A percentile compares a stretch with the other conserved stretches of the same genome.
phyloP scores from a whole-genome alignment of 768 basidiomycete species.

The Tricholoma saponaceum region DNA sequence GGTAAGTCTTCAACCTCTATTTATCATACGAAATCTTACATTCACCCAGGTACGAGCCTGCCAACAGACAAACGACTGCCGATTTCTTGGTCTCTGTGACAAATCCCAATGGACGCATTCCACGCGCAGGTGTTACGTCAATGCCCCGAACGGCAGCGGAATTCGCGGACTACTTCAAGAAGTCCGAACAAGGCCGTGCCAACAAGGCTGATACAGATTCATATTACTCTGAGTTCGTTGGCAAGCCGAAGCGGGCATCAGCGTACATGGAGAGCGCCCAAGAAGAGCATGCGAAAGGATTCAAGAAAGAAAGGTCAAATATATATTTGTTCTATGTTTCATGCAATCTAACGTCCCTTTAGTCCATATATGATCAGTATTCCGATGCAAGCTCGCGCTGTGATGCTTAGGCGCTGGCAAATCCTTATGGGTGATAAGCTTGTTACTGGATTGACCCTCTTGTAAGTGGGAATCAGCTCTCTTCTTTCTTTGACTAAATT shows the following conservation, averaged over 20 bases:
- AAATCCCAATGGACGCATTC: constrained; percentile 53
- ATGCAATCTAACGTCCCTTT: not conserved
- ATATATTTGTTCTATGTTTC: not conserved
- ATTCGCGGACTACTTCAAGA: constrained; percentile 46
- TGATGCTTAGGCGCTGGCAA: constrained; percentile 41
- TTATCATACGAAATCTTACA: not conserved
- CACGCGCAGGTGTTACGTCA: constrained; percentile 36
- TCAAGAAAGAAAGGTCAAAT: constrained; percentile 29
- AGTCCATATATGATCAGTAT: constrained; percentile 44
- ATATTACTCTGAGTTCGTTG: constrained; percentile 42
- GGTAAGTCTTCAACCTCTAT: constrained; percentile 14
- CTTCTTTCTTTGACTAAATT: not conserved
- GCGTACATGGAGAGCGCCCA: constrained; percentile 45
- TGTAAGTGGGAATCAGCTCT: constrained; percentile 22
- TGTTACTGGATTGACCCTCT: constrained; percentile 29
- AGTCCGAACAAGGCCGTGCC: constrained; percentile 31
- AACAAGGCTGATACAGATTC: constrained; percentile 45
- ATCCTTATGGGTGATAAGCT: constrained; percentile 38
- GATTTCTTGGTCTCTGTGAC: constrained; percentile 64
- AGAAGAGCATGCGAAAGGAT: constrained; percentile 46
- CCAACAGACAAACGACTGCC: constrained; percentile 59
- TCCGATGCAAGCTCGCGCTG: constrained; percentile 38
- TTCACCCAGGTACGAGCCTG: constrained; percentile 49
- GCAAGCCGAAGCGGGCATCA: constrained; percentile 35
- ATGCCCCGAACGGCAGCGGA: constrained; percentile 54